Conservation (phyloP, 2,329 filamentous ascomycete genomes). For the Pseudovirgaria hyperparasitica region DNA sequence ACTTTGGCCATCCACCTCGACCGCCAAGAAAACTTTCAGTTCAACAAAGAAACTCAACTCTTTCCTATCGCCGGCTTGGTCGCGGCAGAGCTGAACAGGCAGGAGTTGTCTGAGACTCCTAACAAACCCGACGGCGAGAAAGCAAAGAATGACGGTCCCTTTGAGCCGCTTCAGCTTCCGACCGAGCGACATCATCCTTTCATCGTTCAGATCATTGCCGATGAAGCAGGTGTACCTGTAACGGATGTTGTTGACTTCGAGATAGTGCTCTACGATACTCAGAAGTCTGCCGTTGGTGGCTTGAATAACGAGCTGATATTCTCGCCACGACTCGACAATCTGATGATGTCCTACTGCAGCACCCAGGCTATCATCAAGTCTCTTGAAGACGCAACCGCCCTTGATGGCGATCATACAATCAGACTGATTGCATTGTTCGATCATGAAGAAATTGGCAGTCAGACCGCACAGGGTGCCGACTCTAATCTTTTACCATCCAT, state of each 20-base stretch:
- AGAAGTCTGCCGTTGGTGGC: conserved; percentile 79
- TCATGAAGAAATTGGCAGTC: conserved; percentile 92
- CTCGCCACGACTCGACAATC: conserved; percentile 88
- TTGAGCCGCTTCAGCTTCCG: conserved; percentile 64
- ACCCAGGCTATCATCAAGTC: conserved; percentile 77
- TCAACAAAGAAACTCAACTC: conserved; percentile 94
- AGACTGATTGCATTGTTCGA: conserved; percentile 93
- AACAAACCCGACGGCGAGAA: conserved; percentile 28
- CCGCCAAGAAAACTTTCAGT: conserved; percentile 71
- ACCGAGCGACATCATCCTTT: conserved; percentile 79
- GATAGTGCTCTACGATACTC: conserved; percentile 91
- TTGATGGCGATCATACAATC: conserved; percentile 69
- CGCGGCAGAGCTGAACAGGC: conserved; percentile 75
- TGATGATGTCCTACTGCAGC: conserved; percentile 92
- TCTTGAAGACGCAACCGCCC: conserved; percentile 46
- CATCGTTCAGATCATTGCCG: conserved; percentile 72
- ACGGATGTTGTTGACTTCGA: conserved; percentile 83
- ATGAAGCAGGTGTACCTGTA: conserved; percentile 58
- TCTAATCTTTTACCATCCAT: conserved; percentile 84
- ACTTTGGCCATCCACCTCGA: conserved; percentile 91
- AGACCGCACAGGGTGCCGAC: conserved; percentile 83
- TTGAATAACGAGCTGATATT: conserved; percentile 91
- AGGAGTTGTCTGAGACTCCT: conserved; percentile 40
- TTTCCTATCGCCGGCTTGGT: conserved; percentile 87
- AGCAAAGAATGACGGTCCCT: conserved; percentile 31